phyloP scores from a whole-genome alignment of 257 asterid genomes.

The Solanum medicagineum region DNA sequence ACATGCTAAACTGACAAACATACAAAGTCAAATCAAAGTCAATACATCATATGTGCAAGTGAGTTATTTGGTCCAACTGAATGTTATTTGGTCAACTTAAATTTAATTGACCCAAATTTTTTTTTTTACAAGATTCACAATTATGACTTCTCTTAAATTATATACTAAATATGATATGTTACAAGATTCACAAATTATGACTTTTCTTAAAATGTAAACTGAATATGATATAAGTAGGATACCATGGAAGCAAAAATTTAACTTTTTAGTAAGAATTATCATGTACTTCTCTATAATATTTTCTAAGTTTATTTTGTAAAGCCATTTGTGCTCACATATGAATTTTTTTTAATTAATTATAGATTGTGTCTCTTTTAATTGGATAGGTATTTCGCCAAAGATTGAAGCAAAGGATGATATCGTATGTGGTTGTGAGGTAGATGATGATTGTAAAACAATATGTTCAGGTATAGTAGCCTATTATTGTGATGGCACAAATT shows the following conservation, averaged over 20 bases:
- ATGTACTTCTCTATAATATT: not conserved
- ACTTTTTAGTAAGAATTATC: not conserved
- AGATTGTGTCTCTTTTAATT: too few relatives aligned
- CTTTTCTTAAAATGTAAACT: not conserved
- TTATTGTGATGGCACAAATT: too few relatives aligned
- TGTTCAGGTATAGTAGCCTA: too few relatives aligned
- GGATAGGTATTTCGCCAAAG: too few relatives aligned
- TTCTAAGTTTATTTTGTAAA: not conserved
- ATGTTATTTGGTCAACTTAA: too few relatives aligned
- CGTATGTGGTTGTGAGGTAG: not conserved
- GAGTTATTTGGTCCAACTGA: too few relatives aligned
- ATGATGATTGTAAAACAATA: not conserved
- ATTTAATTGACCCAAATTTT: too few relatives aligned
- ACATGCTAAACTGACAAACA: too few relatives aligned
- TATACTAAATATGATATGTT: too few relatives aligned
- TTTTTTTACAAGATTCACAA: not conserved
- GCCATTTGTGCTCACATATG: not conserved
- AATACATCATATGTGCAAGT: too few relatives aligned
- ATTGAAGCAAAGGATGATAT: not conserved
- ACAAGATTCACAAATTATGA: not conserved
- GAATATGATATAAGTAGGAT: not conserved
- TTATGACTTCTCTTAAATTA: not conserved
- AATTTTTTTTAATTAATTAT: not conserved
- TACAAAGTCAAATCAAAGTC: too few relatives aligned
- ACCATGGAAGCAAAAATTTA: not conserved